These are phyloP conservation scores for Lumnitzera racemosa DNA, from an alignment of 345 rosid genomes.

Conservation along the genomic window DNA sequence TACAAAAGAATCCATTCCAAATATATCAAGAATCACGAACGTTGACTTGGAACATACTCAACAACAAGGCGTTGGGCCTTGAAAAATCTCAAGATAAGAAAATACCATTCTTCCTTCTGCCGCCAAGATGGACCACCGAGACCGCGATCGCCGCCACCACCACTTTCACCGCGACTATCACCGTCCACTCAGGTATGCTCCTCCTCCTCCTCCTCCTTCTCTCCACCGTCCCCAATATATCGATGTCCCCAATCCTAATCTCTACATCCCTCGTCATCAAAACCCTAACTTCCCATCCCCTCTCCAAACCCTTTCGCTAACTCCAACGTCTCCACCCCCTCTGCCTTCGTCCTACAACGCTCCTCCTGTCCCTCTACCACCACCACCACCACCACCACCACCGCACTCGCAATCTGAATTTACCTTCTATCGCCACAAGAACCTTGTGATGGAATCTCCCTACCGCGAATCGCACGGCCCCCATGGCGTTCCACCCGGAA, in stretches of 20 bases:
- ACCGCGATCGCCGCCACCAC: no score
- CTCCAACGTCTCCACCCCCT: constrained; percentile 9
- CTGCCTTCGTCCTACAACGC: constrained; percentile 13
- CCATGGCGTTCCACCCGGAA: not conserved
- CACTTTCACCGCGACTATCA: constrained; percentile 16
- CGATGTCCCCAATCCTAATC: constrained; percentile 11
- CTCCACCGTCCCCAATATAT: constrained; percentile 14
- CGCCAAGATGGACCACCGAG: no score
- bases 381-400: constrained; percentile 14
- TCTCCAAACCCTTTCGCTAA: constrained; percentile 20
- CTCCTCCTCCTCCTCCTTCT: constrained; percentile 9
- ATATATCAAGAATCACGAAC: no score
- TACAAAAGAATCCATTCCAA: no score
- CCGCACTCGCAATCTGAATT: constrained; percentile 22
- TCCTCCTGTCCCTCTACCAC: constrained; percentile 14
- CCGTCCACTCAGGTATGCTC: constrained; percentile 34
- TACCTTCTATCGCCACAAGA: constrained; percentile 10
- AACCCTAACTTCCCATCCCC: constrained; percentile 13
- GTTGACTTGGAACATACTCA: no score
- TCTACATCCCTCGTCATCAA: constrained; percentile 11
- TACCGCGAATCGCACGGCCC: constrained; percentile 8
- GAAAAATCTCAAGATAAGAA: no score
- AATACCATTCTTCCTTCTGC: no score
- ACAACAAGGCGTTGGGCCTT: no score
- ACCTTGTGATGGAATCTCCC: not conserved